Evolutionary conservation across 2,329 filamentous ascomycete species (phyloP).

Genomic region (Stachybotrys echinatus): DNA sequence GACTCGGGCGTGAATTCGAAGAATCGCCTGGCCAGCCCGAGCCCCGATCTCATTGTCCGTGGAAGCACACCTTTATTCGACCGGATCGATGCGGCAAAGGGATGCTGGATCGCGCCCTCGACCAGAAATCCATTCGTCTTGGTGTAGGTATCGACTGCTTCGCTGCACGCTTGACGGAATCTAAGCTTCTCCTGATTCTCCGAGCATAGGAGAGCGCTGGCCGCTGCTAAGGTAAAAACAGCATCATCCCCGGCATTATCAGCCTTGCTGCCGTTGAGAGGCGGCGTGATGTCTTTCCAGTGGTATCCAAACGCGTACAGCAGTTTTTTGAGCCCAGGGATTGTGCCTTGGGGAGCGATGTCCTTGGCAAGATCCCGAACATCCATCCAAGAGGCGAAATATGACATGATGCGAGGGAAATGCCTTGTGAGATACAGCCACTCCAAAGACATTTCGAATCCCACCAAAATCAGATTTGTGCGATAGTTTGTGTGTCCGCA

Average conservation of each 20-base stretch:
- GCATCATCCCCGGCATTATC: slow-evolving; percentile 12
- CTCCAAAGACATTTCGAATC: slow-evolving; percentile 9
- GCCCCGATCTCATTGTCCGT: background rate
- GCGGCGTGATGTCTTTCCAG: slow-evolving; percentile 4
- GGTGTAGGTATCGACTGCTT: background rate
- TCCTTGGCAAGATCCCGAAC: slow-evolving; percentile 9
- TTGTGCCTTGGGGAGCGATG: slow-evolving; percentile 1
- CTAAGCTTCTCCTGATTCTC: slow-evolving; percentile 5
- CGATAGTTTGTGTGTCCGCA: background rate
- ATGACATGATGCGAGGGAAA: slow-evolving; percentile 5
- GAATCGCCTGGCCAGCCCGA: slow-evolving; percentile 6
- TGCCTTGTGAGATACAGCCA: slow-evolving; percentile 6
- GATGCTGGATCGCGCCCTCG: background rate
- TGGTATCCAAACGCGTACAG: slow-evolving; percentile 5
- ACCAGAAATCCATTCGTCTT: slow-evolving; percentile 2
- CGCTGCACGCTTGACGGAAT: slow-evolving; percentile 6
- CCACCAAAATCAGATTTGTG: background rate
- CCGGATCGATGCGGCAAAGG: slow-evolving; percentile 4
- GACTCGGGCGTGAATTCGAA: slow-evolving; percentile 1
- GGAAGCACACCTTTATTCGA: slow-evolving; percentile 2
- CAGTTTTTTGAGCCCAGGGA: background rate
- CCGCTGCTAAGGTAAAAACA: slow-evolving; percentile 6
- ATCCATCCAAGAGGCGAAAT: slow-evolving; percentile 10
- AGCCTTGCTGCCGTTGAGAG: slow-evolving; percentile 1
- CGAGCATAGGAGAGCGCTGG: background rate